Evolutionary conservation across 768 basidiomycete species (phyloP).

Genomic region (Porphyrellus cyaneotinctus): DNA sequence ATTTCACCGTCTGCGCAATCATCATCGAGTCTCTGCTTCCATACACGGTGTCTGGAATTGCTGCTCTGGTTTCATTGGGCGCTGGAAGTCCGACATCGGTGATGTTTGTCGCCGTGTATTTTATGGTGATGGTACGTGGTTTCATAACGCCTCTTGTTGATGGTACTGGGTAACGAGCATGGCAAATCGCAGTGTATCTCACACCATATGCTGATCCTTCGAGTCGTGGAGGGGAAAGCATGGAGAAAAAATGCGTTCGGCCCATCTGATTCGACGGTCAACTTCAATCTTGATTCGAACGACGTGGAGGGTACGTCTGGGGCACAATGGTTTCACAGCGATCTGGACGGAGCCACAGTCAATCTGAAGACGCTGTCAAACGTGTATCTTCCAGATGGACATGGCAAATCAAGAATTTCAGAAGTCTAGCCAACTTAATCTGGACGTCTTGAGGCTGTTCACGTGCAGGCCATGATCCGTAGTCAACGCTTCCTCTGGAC

Average conservation of each 20-base stretch:
- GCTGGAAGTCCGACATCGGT: constrained; percentile 5
- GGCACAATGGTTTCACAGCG: too few species aligned
- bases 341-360: too few species aligned
- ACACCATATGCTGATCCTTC: background rate
- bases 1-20: constrained; percentile 13
- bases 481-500: too few species aligned
- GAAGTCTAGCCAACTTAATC: too few species aligned
- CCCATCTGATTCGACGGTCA: background rate
- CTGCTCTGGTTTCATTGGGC: constrained; percentile 7
- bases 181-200: background rate
- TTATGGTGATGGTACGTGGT: constrained; percentile 17
- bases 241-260: background rate
- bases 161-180: background rate
- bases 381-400: too few species aligned
- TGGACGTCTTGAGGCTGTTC: too few species aligned
- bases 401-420: too few species aligned
- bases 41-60: constrained; percentile 9
- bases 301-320: too few species aligned
- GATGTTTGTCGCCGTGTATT: constrained; percentile 10
- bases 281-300: background rate
- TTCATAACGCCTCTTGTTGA: background rate
- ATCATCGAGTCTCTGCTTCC: constrained; percentile 14
- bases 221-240: background rate
- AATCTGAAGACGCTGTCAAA: too few species aligned
- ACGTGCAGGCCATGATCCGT: too few species aligned